Base-by-base conservation (phyloP, 768 basidiomycete species). In the Dentipellis fragilis region DNA sequence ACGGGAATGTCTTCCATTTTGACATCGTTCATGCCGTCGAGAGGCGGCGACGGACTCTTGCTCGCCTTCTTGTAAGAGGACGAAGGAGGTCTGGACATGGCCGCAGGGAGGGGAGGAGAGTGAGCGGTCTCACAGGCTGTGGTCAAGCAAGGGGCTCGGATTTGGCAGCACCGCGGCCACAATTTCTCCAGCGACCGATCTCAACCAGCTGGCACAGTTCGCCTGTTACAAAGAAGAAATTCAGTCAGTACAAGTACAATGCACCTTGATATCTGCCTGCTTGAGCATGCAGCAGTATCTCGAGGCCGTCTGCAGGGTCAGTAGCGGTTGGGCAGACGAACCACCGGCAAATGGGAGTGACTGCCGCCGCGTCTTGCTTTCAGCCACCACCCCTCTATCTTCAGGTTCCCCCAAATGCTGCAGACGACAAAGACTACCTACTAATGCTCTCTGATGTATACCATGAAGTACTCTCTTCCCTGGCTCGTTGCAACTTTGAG, bases 51-150 rank as follows among this genome's bases (percentile, higher is more conserved):
- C 50, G 63, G 67, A 56, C 64, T 69, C 59, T 67, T 67, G 55
- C 59, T 69, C 54, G 55, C 57, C 55, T 39, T 55, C 51, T 39
- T 56, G 29, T 39, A 22, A 8, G 58, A 58, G 38, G 45, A 11
- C 35, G 66, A 65, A 53, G 46, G 59, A 52, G 62, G 58, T 59
- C 62, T 64, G 57, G 69, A 65, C 68, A 70, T 70, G 54, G 57
- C 4, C 42, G 37, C 49, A 11, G 37, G 14, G 22, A 23, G 23
- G n/a, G 36, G 47, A 29, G 29, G 29, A 29, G 29, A 29, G 11
- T 10, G 37, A 37, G 22, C 35, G 46, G n/a, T 35, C 48, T 14
- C 29, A 34, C 16, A 16, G 48, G 48, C 48, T 47, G 21, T 36
- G 34, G 51, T 52, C 35, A 34, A 52, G 36, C 51, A 52, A 49